phyloP scores from a whole-genome alignment of 2,329 filamentous ascomycete genomes.

The Monilinia vaccinii-corymbosi region DNA sequence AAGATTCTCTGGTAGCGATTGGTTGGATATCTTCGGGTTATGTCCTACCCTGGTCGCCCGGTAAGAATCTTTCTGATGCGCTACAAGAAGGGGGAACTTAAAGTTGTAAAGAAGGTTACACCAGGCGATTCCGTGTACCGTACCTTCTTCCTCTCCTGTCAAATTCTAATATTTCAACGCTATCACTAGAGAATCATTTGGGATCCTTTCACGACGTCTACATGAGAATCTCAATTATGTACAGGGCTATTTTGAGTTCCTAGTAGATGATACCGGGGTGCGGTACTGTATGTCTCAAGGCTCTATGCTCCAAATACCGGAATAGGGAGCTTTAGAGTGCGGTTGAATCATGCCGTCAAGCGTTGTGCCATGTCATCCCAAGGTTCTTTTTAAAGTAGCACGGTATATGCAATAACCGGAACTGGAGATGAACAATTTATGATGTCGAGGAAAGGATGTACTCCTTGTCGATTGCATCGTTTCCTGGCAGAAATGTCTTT shows the following conservation, averaged over 20 bases:
- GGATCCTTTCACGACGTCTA: not conserved
- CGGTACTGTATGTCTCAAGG: not conserved
- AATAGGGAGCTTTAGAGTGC: not conserved
- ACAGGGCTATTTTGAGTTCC: not conserved
- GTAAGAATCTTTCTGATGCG: slow-evolving; percentile 3
- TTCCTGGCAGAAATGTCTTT: not conserved
- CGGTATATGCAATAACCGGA: slow-evolving; percentile 3
- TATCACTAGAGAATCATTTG: slow-evolving; percentile 3
- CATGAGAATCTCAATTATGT: not conserved
- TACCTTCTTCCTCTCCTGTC: not conserved
- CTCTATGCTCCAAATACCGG: slow-evolving; percentile 2
- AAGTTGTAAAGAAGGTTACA: slow-evolving; percentile 5
- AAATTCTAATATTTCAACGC: slow-evolving; percentile 1
- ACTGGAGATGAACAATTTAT: slow-evolving; percentile 5
- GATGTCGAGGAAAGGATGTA: not conserved
- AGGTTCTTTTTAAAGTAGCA: slow-evolving; percentile 3
- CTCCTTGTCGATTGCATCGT: not conserved
- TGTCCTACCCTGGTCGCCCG: not conserved
- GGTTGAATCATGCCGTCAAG: slow-evolving; percentile 9
- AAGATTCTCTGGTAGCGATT: not conserved
- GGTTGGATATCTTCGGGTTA: not conserved
- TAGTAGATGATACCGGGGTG: not conserved
- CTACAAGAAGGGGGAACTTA: slow-evolving; percentile 1
- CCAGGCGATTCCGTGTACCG: slow-evolving; percentile 1
- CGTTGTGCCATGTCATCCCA: slow-evolving; percentile 9